Percentiles rank a stretch among this genome's conserved stretches.
phyloP scores from a whole-genome alignment of 257 asterid species.

The Nicotiana attenuata region DNA sequence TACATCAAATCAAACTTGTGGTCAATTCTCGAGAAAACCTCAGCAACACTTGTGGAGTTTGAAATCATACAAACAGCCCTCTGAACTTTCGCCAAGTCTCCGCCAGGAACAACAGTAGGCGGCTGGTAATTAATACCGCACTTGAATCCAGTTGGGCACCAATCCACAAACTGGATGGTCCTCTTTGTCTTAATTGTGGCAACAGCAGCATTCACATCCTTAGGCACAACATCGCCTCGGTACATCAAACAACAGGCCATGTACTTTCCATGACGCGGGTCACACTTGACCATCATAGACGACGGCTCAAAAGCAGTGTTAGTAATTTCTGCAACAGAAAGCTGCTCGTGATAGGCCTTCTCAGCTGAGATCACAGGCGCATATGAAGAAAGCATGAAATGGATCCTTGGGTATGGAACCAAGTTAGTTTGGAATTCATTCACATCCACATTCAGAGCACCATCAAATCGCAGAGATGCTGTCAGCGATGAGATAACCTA shows the following conservation, averaged over 20 bases:
- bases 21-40: slow-evolving; percentile 91
- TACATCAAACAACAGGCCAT: slow-evolving; percentile 98
- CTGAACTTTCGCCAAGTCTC: slow-evolving; percentile 90
- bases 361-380: slow-evolving; percentile 95
- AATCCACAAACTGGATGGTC: slow-evolving; percentile 90
- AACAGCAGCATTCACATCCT: slow-evolving; percentile 94
- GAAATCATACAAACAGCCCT: slow-evolving; percentile 98
- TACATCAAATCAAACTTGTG: slow-evolving; percentile 92
- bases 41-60: slow-evolving; percentile 95
- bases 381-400: slow-evolving; percentile 92
- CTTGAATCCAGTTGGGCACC: slow-evolving; percentile 99
- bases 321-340: slow-evolving; percentile 89
- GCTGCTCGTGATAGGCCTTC: slow-evolving; percentile 92
- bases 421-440: slow-evolving; percentile 94
- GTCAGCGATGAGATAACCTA: slow-evolving; percentile 88
- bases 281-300: slow-evolving; percentile 95
- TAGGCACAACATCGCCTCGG: slow-evolving; percentile 94
- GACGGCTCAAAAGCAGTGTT: slow-evolving; percentile 97
- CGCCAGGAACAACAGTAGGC: slow-evolving; percentile 94
- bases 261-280: slow-evolving; percentile 93
- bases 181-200: slow-evolving; percentile 97
- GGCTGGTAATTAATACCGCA: slow-evolving; percentile 98
- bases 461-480: slow-evolving; percentile 87
- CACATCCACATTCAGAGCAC: slow-evolving; percentile 89
- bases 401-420: slow-evolving; percentile 96